These are phyloP conservation scores for Butyriboletus appendiculatus DNA, from an alignment of 1,284 basidiomycete genomes.

Conservation along the genomic window DNA sequence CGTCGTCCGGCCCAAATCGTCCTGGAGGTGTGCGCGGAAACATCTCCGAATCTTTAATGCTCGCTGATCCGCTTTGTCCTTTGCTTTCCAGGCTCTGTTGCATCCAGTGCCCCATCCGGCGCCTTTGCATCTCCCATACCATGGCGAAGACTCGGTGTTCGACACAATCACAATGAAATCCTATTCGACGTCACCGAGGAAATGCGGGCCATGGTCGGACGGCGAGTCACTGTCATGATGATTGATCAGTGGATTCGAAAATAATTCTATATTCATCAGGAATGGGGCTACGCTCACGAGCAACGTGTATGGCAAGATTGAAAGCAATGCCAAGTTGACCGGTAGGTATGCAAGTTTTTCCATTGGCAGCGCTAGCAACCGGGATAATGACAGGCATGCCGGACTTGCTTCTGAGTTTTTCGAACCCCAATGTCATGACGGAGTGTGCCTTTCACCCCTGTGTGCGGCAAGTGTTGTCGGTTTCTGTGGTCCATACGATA, in stretches of 20 bases:
- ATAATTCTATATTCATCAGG: slow-evolving; percentile 39
- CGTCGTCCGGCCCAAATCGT: slow-evolving; percentile 28
- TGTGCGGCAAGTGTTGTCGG: slow-evolving; percentile 61
- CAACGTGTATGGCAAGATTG: slow-evolving; percentile 79
- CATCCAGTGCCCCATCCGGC: slow-evolving; percentile 54
- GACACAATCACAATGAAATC: slow-evolving; percentile 91
- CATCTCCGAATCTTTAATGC: slow-evolving; percentile 17
- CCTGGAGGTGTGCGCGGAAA: slow-evolving; percentile 25
- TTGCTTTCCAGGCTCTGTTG: slow-evolving; percentile 39
- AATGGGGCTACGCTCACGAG: slow-evolving; percentile 75
- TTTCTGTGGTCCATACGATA: background rate
- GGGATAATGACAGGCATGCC: slow-evolving; percentile 68
- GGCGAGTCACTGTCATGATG: slow-evolving; percentile 45
- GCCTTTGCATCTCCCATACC: slow-evolving; percentile 90
- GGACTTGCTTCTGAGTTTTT: slow-evolving; percentile 81
- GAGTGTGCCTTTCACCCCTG: slow-evolving; percentile 92
- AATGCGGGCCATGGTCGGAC: slow-evolving; percentile 82
- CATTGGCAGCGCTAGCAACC: background rate
- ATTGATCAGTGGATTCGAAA: background rate
- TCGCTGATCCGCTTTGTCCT: slow-evolving; percentile 23
- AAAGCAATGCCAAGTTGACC: slow-evolving; percentile 80
- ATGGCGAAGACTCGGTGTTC: slow-evolving; percentile 86
- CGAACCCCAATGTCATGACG: slow-evolving; percentile 72
- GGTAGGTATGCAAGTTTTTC: slow-evolving; percentile 43
- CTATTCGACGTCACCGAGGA: slow-evolving; percentile 92